A percentile compares a stretch with the other conserved stretches of the same genome.
phyloP scores from a whole-genome alignment of 2,329 filamentous ascomycete genomes.

The Claviceps quebecensis region DNA sequence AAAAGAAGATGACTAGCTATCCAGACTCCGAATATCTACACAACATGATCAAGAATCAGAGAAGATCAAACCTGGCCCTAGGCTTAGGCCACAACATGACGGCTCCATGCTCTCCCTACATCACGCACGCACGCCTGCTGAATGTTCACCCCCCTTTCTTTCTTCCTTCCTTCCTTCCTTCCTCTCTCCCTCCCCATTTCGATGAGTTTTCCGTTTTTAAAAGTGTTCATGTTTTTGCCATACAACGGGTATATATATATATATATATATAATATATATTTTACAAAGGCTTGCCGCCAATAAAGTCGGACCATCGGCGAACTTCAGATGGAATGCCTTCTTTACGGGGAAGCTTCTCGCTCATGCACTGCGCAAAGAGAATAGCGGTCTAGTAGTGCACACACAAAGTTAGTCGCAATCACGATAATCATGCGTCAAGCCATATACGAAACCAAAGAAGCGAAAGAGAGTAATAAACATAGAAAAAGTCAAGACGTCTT shows the following conservation, averaged over 20 bases:
- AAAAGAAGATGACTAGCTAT: neutral
- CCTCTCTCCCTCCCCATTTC: slow-evolving; percentile 19
- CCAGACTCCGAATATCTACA: slow-evolving; percentile 13
- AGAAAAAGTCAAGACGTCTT: slow-evolving; percentile 18
- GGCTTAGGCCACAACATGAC: too few species aligned
- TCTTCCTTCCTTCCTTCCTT: too few species aligned
- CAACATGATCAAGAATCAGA: neutral
- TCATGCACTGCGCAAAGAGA: slow-evolving; percentile 95
- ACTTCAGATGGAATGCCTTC: slow-evolving; percentile 88
- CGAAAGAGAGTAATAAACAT: neutral
- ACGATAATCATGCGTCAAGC: neutral
- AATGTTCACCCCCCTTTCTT: neutral
- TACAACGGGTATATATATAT: neutral
- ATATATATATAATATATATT: neutral
- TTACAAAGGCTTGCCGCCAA: slow-evolving; percentile 67
- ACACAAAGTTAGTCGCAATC: neutral
- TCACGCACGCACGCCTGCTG: too few species aligned
- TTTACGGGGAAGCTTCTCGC: slow-evolving; percentile 76
- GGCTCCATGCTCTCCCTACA: too few species aligned
- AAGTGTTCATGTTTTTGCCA: neutral
- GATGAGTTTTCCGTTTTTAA: neutral
- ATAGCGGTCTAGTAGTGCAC: slow-evolving; percentile 58
- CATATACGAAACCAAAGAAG: too few species aligned
- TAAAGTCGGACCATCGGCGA: slow-evolving; percentile 88
- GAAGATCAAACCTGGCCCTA: too few species aligned